Percentiles rank a stretch among this genome's conserved stretches.
These are phyloP conservation scores for Polyplosphaeria fusca DNA, from an alignment of 495 filamentous ascomycete genomes.

Conservation along the genomic window DNA sequence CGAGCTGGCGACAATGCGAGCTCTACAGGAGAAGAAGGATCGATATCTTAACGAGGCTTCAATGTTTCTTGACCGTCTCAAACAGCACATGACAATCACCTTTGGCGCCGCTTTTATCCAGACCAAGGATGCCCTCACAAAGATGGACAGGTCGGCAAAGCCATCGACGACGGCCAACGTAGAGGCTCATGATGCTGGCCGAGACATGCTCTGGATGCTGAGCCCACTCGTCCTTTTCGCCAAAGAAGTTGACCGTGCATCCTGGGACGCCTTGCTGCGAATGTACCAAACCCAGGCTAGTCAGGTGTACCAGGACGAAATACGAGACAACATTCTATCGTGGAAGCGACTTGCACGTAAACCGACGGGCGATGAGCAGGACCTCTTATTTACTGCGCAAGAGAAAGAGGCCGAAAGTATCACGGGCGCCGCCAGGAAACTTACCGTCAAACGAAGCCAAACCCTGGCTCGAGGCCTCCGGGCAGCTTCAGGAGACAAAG, in stretches of 20 bases:
- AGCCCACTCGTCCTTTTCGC: slow-evolving; percentile 81
- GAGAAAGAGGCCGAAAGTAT: slow-evolving; percentile 76
- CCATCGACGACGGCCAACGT: slow-evolving; percentile 49
- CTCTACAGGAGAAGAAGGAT: slow-evolving; percentile 89
- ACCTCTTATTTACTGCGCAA: slow-evolving; percentile 81
- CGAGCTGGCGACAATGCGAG: slow-evolving; percentile 86
- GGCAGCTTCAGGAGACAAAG: slow-evolving; percentile 62
- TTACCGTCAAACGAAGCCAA: slow-evolving; percentile 85
- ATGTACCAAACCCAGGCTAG: slow-evolving; percentile 75
- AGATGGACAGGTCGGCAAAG: slow-evolving; percentile 25
- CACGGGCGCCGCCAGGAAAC: slow-evolving; percentile 73
- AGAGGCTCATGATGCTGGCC: slow-evolving; percentile 51
- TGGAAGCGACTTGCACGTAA: slow-evolving; percentile 84
- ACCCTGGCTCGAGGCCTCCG: slow-evolving; percentile 77
- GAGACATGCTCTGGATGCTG: slow-evolving; percentile 72
- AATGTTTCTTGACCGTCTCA: slow-evolving; percentile 71
- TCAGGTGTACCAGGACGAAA: slow-evolving; percentile 75
- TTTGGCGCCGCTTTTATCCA: slow-evolving; percentile 72
- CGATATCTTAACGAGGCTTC: slow-evolving; percentile 70
- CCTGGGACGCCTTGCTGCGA: slow-evolving; percentile 75
- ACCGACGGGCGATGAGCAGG: slow-evolving; percentile 76
- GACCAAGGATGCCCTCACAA: slow-evolving; percentile 56
- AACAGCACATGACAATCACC: slow-evolving; percentile 73
- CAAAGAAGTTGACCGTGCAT: slow-evolving; percentile 71
- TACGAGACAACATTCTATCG: slow-evolving; percentile 69